Evolutionary conservation across 768 basidiomycete species (phyloP).

Genomic region (Agaricus blazei): DNA sequence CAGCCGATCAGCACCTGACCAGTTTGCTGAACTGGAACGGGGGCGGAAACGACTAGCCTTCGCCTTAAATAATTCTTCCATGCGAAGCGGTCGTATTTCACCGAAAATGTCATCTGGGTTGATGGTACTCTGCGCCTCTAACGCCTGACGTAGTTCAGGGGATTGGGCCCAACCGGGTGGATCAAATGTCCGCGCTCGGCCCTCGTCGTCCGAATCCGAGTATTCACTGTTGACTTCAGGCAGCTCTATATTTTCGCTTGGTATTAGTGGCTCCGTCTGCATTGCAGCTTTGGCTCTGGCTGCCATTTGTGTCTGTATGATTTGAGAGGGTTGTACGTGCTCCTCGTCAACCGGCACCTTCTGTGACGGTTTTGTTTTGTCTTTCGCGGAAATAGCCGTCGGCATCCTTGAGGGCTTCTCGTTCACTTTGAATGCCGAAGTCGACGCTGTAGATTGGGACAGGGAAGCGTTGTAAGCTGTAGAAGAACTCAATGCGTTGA

Average conservation of each 20-base stretch:
- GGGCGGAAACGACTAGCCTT: constrained; percentile 80
- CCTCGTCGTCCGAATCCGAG: constrained; percentile 93
- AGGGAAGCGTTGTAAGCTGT: constrained; percentile 31
- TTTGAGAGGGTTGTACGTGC: constrained; percentile 53
- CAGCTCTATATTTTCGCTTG: constrained; percentile 82
- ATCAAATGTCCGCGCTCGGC: constrained; percentile 64
- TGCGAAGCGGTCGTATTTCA: constrained; percentile 73
- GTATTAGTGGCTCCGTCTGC: constrained; percentile 38
- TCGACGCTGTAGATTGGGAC: constrained; percentile 10
- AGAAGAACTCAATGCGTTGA: constrained; percentile 33
- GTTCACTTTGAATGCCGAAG: constrained; percentile 29
- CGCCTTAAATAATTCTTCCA: constrained; percentile 90
- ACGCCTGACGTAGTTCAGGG: constrained; percentile 74
- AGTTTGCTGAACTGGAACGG: constrained; percentile 92
- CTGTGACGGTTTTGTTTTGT: constrained; percentile 42
- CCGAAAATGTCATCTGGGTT: constrained; percentile 94
- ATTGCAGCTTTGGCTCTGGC: constrained; percentile 62
- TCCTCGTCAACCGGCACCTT: constrained; percentile 42
- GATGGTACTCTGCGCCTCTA: constrained; percentile 79
- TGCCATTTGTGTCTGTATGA: constrained; percentile 66
- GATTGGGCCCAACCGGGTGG: constrained; percentile 90
- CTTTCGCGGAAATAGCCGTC: constrained; percentile 26
- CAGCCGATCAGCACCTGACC: constrained; percentile 88
- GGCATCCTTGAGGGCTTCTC: constrained; percentile 24
- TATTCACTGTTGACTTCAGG: constrained; percentile 97